Conservation (phyloP, 192 early-diverging fungal genomes). For the Gaertneriomyces semiglobifer region DNA sequence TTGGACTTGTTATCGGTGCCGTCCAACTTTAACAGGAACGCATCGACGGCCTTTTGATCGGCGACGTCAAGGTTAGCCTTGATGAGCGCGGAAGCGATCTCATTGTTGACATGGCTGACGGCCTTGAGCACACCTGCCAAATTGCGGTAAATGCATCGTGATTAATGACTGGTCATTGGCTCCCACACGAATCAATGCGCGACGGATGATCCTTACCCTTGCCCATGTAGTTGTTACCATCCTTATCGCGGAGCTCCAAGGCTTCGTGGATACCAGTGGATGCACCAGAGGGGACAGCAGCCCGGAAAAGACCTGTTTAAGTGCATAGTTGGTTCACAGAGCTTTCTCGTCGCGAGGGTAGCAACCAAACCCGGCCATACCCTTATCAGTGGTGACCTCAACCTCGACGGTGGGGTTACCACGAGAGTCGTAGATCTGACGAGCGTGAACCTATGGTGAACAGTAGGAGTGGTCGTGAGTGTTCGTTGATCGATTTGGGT, state of each 20-base stretch:
- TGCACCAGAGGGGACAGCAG: conserved; percentile 96
- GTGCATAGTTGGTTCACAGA: neutral
- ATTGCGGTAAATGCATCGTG: neutral
- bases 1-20: conserved; percentile 94
- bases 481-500: too few species aligned
- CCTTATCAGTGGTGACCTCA: conserved; percentile 90
- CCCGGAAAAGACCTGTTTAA: conserved; percentile 78
- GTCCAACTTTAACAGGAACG: conserved; percentile 88
- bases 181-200: neutral
- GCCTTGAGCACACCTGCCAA: conserved; percentile 80
- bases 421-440: conserved; percentile 99
- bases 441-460: conserved; percentile 49
- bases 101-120: conserved; percentile 85
- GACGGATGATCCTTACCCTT: conserved; percentile 66
- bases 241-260: conserved; percentile 92
- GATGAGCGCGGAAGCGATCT: conserved; percentile 77
- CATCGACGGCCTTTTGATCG: conserved; percentile 85
- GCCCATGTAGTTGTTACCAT: conserved; percentile 83
- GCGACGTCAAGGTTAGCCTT: conserved; percentile 76
- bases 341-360: neutral
- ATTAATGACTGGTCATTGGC: neutral
- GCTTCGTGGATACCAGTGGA: conserved; percentile 99
- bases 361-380: conserved; percentile 40
- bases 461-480: neutral
- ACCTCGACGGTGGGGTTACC: conserved; percentile 99